Percentiles rank a stretch among this genome's conserved stretches.
Conservation (phyloP, 257 asterid genomes). For the Coffea eugenioides region DNA sequence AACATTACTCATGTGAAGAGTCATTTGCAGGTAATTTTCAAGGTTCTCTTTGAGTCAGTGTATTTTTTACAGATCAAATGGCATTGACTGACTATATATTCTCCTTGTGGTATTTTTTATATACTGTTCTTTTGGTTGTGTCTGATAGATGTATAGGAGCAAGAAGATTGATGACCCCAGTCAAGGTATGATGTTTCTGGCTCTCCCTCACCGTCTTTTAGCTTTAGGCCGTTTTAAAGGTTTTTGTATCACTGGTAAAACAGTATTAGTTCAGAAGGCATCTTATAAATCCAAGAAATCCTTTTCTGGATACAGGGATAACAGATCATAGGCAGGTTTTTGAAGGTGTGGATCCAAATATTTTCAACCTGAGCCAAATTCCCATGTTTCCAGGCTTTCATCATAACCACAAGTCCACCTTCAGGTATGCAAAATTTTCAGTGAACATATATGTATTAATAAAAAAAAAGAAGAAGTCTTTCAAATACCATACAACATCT, state of each 20-base stretch:
- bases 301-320: slow-evolving; percentile 32
- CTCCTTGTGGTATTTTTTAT: too few relatives aligned
- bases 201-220: neutral
- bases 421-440: slow-evolving; percentile 37
- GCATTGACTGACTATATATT: neutral
- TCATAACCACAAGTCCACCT: slow-evolving; percentile 30
- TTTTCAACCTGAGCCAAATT: slow-evolving; percentile 63
- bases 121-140: slow-evolving; percentile 8
- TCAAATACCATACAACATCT: neutral
- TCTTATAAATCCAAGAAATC: neutral
- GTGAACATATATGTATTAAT: too few relatives aligned
- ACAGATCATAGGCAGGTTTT: slow-evolving; percentile 38
- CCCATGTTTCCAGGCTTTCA: slow-evolving; percentile 36
- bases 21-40: slow-evolving; percentile 67
- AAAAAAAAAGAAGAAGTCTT: neutral
- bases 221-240: neutral
- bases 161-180: slow-evolving; percentile 64
- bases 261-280: neutral
- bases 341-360: slow-evolving; percentile 58
- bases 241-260: neutral
- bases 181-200: slow-evolving; percentile 40
- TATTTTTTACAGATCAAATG: neutral
- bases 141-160: slow-evolving; percentile 76
- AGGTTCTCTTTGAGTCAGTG: neutral
- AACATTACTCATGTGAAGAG: slow-evolving; percentile 93